Base-by-base conservation (phyloP, 768 basidiomycete species). In the Tricholoma sp. region DNA sequence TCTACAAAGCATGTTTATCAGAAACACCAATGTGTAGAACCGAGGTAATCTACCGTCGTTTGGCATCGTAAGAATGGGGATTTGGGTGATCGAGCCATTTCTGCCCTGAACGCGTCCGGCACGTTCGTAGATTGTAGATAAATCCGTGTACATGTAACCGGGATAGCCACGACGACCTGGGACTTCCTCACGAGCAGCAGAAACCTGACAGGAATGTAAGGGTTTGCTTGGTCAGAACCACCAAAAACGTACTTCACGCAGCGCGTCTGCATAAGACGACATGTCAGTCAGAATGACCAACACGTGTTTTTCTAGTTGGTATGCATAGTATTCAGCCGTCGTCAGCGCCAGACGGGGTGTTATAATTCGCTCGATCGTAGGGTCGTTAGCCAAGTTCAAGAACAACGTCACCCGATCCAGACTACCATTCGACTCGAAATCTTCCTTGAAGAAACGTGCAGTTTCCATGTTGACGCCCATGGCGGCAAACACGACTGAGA, bases 401-500 rank as follows among this genome's bases (percentile, higher is more conserved):
- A 99, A 99, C 54, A 99, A 80, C 6, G 97, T 98, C 55, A 97
- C 94, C 64, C 97, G 89, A 75, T 98, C 94, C 60, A 98, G 82
- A 79, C 88, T 91, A 54, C 97, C 97, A 70, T 97, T 98, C 67
- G 97, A 96, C 74, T 98, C 95, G 71, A 98, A 98, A 78, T 99
- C 97, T 71, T 95, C 91, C 74, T 96, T 95, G 89, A 99, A 99
- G 82, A 97, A 99, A 54, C 96, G 86, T 50, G 97, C 97, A 5
- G 97, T 98, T 74, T 99, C 97, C 94, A 97, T 97, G 79, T 99
- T 99, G 58, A 96, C 97, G 83, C 97, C 97, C 97, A 99, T 98
- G 39, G 97, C 97, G 56, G 95, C 97, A 71, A 98, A 99, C 50
- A 98, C 97, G 67, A 99, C 95, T 50, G 94, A 96, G 82, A 99